These are phyloP conservation scores for Suillus fuscotomentosus DNA, from an alignment of 768 basidiomycete species.

Conservation along the genomic window DNA sequence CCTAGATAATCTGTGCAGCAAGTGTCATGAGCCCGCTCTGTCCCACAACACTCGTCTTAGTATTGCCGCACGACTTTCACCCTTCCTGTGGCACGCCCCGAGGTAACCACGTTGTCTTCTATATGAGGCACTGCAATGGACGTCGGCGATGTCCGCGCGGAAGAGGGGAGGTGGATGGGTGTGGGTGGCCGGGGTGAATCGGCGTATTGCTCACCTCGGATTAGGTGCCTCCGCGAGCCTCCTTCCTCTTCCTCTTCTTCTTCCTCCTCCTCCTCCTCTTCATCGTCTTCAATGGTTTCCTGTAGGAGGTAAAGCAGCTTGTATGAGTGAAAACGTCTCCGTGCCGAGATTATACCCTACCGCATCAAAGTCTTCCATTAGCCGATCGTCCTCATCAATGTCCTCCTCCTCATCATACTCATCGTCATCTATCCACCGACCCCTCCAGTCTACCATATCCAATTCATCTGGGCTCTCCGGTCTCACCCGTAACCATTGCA, in stretches of 20 bases:
- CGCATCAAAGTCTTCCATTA: conserved; percentile 86
- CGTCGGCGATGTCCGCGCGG: conserved; percentile 53
- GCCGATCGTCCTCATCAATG: conserved; percentile 57
- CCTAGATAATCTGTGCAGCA: conserved; percentile 17
- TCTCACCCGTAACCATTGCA: conserved; percentile 93
- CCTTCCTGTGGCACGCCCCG: conserved; percentile 35
- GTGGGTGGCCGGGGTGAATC: conserved; percentile 38
- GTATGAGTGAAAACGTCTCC: conserved; percentile 12
- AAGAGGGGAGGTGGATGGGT: conserved; percentile 39
- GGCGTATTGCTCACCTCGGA: conserved; percentile 36
- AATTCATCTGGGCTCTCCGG: conserved; percentile 80
- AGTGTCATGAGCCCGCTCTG: background rate
- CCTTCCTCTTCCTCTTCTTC: conserved; percentile 37
- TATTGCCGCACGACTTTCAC: conserved; percentile 54
- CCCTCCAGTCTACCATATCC: conserved; percentile 88
- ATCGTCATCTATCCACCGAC: conserved; percentile 81
- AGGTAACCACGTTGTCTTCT: conserved; percentile 30
- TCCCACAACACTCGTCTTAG: conserved; percentile 8
- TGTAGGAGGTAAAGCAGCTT: conserved; percentile 20
- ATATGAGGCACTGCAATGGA: conserved; percentile 47
- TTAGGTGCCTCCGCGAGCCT: conserved; percentile 25
- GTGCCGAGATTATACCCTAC: conserved; percentile 37
- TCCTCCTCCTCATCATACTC: conserved; percentile 69
- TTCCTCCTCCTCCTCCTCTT: conserved; percentile 60
- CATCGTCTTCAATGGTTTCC: conserved; percentile 51